Evolutionary conservation across 257 asterid genomes (phyloP).

Genomic region (Solanum dulcamara): DNA sequence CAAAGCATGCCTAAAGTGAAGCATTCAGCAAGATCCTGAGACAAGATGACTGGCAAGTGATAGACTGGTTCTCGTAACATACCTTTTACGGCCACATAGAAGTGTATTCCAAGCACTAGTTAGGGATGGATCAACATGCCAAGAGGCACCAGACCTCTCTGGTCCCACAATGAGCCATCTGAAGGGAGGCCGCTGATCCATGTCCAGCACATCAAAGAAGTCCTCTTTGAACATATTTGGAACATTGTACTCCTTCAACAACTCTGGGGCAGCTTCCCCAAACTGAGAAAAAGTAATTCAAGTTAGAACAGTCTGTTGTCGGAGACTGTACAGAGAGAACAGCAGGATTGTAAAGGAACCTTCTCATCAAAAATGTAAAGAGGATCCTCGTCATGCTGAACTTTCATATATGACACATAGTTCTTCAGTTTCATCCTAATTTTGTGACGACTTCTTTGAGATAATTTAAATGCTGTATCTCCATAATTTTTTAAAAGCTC

Average conservation of each 20-base stretch:
- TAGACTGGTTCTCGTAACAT: not conserved
- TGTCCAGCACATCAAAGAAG: constrained; percentile 76
- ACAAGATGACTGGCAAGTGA: not conserved
- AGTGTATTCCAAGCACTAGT: constrained; percentile 99
- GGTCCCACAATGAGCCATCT: constrained; percentile 97
- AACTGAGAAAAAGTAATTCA: constrained; percentile 38
- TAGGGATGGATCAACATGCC: constrained; percentile 99
- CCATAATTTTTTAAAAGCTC: constrained; percentile 53
- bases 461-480: constrained; percentile 59
- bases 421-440: constrained; percentile 72
- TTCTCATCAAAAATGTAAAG: constrained; percentile 83
- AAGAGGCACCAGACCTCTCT: constrained; percentile 97
- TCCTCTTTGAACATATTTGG: constrained; percentile 88
- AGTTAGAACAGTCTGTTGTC: constrained; percentile 4
- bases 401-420: constrained; percentile 59
- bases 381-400: constrained; percentile 97
- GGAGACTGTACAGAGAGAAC: constrained; percentile 8
- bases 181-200: constrained; percentile 77
- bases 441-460: constrained; percentile 74
- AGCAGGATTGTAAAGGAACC: constrained; percentile 30
- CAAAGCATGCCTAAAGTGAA: not conserved
- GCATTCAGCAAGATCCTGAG: not conserved
- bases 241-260: constrained; percentile 68
- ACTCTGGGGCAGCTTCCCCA: constrained; percentile 74
- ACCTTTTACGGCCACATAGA: constrained; percentile 96